Evolutionary conservation across 164 flowering plant genomes (phyloP).

Genomic region (Nymphaea colorata): DNA sequence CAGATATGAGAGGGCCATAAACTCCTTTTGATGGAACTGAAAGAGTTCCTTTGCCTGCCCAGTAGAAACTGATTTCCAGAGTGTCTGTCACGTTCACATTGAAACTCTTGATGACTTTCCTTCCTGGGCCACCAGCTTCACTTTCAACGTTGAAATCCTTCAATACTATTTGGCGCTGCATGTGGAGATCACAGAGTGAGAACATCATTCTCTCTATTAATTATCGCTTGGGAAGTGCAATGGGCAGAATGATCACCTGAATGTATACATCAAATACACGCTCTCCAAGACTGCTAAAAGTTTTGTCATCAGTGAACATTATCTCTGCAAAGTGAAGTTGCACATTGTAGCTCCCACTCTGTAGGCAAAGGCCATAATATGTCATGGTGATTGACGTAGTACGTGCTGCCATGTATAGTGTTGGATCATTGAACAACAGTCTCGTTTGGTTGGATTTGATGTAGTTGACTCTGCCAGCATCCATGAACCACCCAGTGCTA

Average conservation of each 20-base stretch:
- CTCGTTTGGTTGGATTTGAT: slow-evolving; percentile 30
- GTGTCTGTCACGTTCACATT: slow-evolving; percentile 21
- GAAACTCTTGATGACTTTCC: slow-evolving; percentile 12
- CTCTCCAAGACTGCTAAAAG: slow-evolving; percentile 54
- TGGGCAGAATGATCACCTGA: slow-evolving; percentile 25
- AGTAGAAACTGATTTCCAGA: slow-evolving; percentile 29
- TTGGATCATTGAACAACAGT: slow-evolving; percentile 16
- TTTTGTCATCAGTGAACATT: slow-evolving; percentile 30
- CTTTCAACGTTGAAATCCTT: slow-evolving; percentile 51
- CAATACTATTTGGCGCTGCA: slow-evolving; percentile 23
- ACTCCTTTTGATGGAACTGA: slow-evolving; percentile 26
- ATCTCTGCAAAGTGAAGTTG: slow-evolving; percentile 82
- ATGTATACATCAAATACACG: slow-evolving; percentile 65
- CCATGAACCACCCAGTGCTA: slow-evolving; percentile 81
- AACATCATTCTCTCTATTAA: too few species aligned
- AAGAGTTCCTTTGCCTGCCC: slow-evolving; percentile 46
- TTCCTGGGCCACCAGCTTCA: slow-evolving; percentile 37
- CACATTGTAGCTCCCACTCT: slow-evolving; percentile 67
- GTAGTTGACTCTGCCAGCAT: slow-evolving; percentile 27
- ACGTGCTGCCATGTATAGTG: slow-evolving; percentile 46
- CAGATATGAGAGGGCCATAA: slow-evolving; percentile 46
- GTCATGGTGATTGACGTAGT: slow-evolving; percentile 64
- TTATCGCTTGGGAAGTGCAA: not conserved
- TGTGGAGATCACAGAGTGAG: not conserved
- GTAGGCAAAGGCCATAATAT: slow-evolving; percentile 69